Percentiles rank a stretch among this genome's conserved stretches.
These are phyloP conservation scores for Priceomyces carsonii DNA, from an alignment of 805 yeast species.

Conservation along the genomic window DNA sequence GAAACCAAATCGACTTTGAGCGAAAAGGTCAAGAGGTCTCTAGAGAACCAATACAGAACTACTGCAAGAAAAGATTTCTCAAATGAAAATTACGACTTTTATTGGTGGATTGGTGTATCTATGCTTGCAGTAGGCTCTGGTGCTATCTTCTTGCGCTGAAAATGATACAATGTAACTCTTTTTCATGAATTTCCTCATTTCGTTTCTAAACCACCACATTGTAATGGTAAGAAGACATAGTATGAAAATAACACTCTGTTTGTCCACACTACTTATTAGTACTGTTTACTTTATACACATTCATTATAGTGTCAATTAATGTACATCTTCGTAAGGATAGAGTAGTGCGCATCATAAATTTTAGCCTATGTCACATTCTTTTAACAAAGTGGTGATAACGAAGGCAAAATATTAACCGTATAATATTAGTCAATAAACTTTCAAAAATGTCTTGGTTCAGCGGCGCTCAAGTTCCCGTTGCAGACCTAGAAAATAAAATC, in stretches of 20 bases:
- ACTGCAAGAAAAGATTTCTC: slow-evolving; percentile 57
- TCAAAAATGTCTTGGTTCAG: slow-evolving; percentile 56
- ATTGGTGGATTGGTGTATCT: slow-evolving; percentile 60
- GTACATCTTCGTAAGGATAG: too few relatives aligned
- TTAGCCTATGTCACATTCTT: too few relatives aligned
- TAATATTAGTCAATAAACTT: neutral
- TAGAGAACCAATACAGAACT: slow-evolving; percentile 80
- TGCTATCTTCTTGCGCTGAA: slow-evolving; percentile 28
- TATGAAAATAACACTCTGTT: too few relatives aligned
- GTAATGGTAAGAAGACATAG: too few relatives aligned
- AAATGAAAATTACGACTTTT: slow-evolving; percentile 37
- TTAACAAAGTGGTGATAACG: slow-evolving; percentile 9
- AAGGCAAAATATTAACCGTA: slow-evolving; percentile 1
- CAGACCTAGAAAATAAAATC: slow-evolving; percentile 60
- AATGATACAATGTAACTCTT: too few relatives aligned
- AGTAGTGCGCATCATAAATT: too few relatives aligned
- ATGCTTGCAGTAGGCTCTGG: slow-evolving; percentile 42
- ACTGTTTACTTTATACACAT: too few relatives aligned
- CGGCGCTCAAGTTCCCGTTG: slow-evolving; percentile 29
- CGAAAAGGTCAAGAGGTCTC: slow-evolving; percentile 62
- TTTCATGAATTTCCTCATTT: too few relatives aligned
- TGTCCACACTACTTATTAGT: too few relatives aligned
- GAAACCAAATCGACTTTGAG: slow-evolving; percentile 33
- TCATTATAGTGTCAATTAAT: too few relatives aligned
- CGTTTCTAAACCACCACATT: too few relatives aligned